Percentiles rank a stretch among this genome's conserved stretches.
phyloP scores from a whole-genome alignment of 345 rosid species.

The Fremontodendron californicum region DNA sequence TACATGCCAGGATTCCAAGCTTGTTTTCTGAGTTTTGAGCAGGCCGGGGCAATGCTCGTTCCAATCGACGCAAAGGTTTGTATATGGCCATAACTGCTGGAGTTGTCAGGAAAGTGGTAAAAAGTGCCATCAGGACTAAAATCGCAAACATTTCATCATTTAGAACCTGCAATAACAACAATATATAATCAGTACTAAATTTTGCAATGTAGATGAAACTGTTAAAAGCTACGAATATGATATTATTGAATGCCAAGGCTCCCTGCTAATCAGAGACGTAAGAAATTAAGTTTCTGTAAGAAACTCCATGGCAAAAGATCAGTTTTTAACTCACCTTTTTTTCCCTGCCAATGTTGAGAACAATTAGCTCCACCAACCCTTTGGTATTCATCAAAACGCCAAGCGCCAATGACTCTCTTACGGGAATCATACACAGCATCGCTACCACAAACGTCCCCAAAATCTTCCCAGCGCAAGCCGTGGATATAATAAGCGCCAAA shows the following conservation, averaged over 20 bases:
- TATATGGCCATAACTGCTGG: conserved; percentile 35
- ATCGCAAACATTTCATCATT: conserved; percentile 44
- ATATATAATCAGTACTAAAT: too few species aligned
- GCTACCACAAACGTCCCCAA: conserved; percentile 44
- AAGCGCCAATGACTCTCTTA: conserved; percentile 47
- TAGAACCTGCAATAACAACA: conserved; percentile 27
- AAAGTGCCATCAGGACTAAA: conserved; percentile 42
- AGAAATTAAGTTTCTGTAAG: neutral
- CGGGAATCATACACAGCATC: conserved; percentile 40
- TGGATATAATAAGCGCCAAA: conserved; percentile 39
- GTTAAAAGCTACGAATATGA: too few species aligned
- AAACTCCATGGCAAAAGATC: neutral
- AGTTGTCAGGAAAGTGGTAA: conserved; percentile 41
- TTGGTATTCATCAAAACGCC: conserved; percentile 63
- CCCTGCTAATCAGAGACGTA: neutral
- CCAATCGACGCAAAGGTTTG: conserved; percentile 23
- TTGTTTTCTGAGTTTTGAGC: conserved; percentile 1
- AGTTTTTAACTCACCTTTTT: conserved; percentile 25
- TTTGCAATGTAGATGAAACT: too few species aligned
- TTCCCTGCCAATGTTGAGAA: conserved; percentile 59
- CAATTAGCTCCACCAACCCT: conserved; percentile 49
- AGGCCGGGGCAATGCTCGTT: neutral
- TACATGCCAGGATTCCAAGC: conserved; percentile 34
- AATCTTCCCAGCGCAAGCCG: conserved; percentile 53
- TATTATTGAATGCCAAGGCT: neutral